Evolutionary conservation across 2,329 filamentous ascomycete species (phyloP).

Genomic region (Talaromyces sp.): DNA sequence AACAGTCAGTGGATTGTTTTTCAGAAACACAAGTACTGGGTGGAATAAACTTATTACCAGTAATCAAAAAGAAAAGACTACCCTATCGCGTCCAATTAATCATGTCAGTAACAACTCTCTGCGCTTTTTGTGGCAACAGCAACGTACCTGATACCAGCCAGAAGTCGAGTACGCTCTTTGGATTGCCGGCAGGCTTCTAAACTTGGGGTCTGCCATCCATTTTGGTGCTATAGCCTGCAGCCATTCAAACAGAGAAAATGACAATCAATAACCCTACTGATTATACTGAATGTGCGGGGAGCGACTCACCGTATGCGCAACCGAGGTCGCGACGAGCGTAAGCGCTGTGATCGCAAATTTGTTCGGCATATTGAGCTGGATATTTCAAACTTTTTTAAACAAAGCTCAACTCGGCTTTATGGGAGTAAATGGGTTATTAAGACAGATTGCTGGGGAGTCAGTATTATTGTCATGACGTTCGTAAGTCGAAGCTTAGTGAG

Average conservation of each 20-base stretch:
- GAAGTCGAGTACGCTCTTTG: conserved; percentile 14
- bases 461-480: not conserved
- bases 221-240: conserved; percentile 16
- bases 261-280: not conserved
- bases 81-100: conserved; percentile 12
- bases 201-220: conserved; percentile 20
- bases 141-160: conserved; percentile 24
- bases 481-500: not conserved
- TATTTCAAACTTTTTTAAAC: not conserved
- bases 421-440: not conserved
- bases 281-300: not conserved
- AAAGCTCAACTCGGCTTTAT: not conserved
- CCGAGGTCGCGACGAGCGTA: conserved; percentile 15
- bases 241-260: not conserved
- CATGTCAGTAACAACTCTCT: not conserved
- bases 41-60: conserved; percentile 14
- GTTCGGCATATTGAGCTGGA: not conserved
- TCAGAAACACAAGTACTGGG: not conserved
- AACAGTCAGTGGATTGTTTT: not conserved
- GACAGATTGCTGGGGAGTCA: not conserved
- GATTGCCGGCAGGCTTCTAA: conserved; percentile 15
- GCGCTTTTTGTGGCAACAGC: not conserved
- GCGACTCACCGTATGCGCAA: conserved; percentile 20
- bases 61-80: conserved; percentile 20
- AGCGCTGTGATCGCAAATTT: conserved; percentile 9